These are phyloP conservation scores for Calycina herbarum DNA, from an alignment of 2,329 filamentous ascomycete species.

Conservation along the genomic window DNA sequence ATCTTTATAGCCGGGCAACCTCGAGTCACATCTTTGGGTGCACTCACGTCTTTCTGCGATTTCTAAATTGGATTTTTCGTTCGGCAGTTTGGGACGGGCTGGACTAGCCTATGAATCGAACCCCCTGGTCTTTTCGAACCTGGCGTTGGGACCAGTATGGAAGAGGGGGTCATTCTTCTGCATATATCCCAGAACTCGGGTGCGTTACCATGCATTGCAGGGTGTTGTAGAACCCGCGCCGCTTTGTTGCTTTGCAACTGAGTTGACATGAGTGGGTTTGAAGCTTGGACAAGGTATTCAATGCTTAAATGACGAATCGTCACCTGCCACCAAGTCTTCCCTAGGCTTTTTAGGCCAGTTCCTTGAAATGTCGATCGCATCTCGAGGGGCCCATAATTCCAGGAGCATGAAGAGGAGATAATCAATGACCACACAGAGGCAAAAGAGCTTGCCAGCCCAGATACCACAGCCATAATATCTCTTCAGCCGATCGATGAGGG, in stretches of 20 bases:
- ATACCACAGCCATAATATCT: conserved; percentile 97
- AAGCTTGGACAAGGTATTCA: background rate
- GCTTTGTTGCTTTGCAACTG: conserved; percentile 4
- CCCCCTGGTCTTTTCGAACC: background rate
- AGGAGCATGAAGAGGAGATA: conserved; percentile 87
- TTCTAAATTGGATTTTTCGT: conserved; percentile 10
- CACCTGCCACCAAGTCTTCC: conserved; percentile 16
- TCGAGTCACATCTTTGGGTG: background rate
- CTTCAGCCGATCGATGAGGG: conserved; percentile 91
- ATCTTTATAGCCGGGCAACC: conserved; percentile 10
- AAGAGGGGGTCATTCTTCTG: background rate
- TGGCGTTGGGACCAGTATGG: conserved; percentile 11
- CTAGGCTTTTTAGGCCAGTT: conserved; percentile 84
- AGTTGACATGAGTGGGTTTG: background rate
- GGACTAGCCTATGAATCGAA: background rate
- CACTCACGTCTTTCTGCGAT: conserved; percentile 6
- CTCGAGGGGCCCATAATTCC: conserved; percentile 82
- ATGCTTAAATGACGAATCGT: conserved; percentile 13
- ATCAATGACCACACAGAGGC: conserved; percentile 89
- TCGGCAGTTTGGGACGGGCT: conserved; percentile 13
- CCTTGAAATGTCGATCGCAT: conserved; percentile 82
- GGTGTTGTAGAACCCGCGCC: background rate
- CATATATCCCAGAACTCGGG: background rate
- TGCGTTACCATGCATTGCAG: conserved; percentile 9
- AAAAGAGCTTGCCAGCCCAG: conserved; percentile 97